Percentiles rank a stretch among this genome's conserved stretches.
Evolutionary conservation across 768 basidiomycete genomes (phyloP).

Genomic region (Tricholoma sp.): DNA sequence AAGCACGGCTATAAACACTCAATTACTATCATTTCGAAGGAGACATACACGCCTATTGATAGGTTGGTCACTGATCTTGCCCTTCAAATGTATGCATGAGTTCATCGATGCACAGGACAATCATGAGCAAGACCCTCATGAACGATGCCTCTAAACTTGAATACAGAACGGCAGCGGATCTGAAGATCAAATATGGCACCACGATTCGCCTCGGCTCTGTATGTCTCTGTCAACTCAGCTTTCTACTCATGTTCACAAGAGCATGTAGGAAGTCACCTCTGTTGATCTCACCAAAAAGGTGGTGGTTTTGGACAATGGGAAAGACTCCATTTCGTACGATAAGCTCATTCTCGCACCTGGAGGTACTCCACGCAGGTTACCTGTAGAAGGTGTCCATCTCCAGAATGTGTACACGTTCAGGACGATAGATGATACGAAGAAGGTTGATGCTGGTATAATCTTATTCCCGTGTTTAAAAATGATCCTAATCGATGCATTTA

Average conservation of each 20-base stretch:
- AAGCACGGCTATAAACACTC: conserved; percentile 75
- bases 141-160: conserved; percentile 76
- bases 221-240: conserved; percentile 17
- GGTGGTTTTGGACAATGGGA: conserved; percentile 56
- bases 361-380: conserved; percentile 65
- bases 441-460: conserved; percentile 58
- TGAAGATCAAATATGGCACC: conserved; percentile 71
- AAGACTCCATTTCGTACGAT: conserved; percentile 62
- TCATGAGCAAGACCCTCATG: conserved; percentile 80
- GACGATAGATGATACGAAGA: conserved; percentile 62
- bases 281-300: conserved; percentile 59
- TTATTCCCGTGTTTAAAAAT: background rate
- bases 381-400: conserved; percentile 68
- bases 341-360: conserved; percentile 79
- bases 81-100: conserved; percentile 1
- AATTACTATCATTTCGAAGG: conserved; percentile 77
- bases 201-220: conserved; percentile 58
- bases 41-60: conserved; percentile 79
- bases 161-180: conserved; percentile 64
- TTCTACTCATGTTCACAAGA: conserved; percentile 2
- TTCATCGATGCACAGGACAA: conserved; percentile 53
- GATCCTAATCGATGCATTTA: background rate
- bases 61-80: conserved; percentile 32
- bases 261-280: conserved; percentile 56
- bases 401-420: conserved; percentile 77